Evolutionary conservation across 495 filamentous ascomycete genomes (phyloP), one percentile per base, ranked within the genome.

Genomic region (Evernia prunastri): DNA sequence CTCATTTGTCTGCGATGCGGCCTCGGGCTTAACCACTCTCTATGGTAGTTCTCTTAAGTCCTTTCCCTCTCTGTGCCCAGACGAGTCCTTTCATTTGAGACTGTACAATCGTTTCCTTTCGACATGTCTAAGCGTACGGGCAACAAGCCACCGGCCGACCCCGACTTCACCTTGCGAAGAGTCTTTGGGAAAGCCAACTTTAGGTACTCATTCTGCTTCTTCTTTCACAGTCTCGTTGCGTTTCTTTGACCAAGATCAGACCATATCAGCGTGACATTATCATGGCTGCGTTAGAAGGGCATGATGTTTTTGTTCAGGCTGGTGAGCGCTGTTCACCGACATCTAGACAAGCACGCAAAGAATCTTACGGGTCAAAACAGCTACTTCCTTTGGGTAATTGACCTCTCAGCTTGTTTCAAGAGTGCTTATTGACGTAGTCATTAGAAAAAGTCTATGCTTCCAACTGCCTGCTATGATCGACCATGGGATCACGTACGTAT

Each of bases 241-340:
- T 31, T 54, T 54, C 58, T 66, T 72, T 54, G 61, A 64, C 62
- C 68, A 63, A 59, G 9, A 17, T 64, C 66, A 91, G 92, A 68
- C 92, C 91, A 25, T 79, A 88, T 8, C 93, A 97, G 70, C 81
- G 90, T 62, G 91, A 97, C 61, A 92, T 96, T 51, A 95, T 97
- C 47, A 73, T 77, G 31, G 87, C 90, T 35, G 87, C 89, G 5
- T 80, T 97, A 23, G 86, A 89, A 56, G 88, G 90, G 23, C 79
- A 93, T 53, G 93, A 97, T 87, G 87, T 97, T 33, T 97, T 96
- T 71, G 81, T 97, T 2, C 93, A 96, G 73, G 93, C 93, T 56
- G 69, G 67, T 71, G 56, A 40, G 58, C 33, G 15, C 3, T 54
- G 27, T 40, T 15, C 37, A 17, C 9, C 29, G 27, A 36, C 15